Conservation (phyloP, 257 asterid species). For the Solanum chiquidenum region DNA sequence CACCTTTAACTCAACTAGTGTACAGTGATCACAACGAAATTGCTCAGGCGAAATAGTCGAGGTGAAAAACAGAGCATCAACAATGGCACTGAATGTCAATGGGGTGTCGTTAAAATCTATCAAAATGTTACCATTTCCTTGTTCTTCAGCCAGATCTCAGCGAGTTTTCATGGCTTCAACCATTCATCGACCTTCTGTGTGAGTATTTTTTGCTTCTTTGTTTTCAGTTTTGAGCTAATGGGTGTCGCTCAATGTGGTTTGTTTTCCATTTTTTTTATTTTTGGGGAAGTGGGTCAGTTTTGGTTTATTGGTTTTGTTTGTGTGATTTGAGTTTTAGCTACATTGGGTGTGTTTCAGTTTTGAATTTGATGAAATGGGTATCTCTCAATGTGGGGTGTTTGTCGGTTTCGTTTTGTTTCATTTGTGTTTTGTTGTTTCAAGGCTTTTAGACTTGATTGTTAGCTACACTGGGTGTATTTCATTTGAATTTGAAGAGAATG, state of each 20-base stretch:
- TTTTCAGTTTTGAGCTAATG: not conserved
- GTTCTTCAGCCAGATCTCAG: constrained; percentile 34
- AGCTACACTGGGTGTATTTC: not conserved
- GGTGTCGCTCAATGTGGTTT: not conserved
- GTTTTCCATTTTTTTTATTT: not conserved
- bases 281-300: not conserved
- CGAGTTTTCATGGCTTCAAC: constrained; percentile 38
- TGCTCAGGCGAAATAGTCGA: not conserved
- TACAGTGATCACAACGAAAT: not conserved
- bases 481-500: not conserved
- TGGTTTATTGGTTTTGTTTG: not conserved
- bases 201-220: not conserved
- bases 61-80: not conserved
- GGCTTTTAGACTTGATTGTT: not conserved
- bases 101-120: constrained; percentile 16
- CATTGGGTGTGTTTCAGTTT: not conserved
- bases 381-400: not conserved
- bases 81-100: constrained; percentile 43
- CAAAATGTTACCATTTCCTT: not conserved
- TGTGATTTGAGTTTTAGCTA: not conserved
- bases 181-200: constrained; percentile 25
- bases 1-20: not conserved
- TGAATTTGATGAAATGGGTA: not conserved
- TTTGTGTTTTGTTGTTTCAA: not conserved
- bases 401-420: not conserved